Evolutionary conservation across 768 basidiomycete genomes (phyloP), one percentile per base, ranked within the genome.

Genomic region (Gyrodon lividus): DNA sequence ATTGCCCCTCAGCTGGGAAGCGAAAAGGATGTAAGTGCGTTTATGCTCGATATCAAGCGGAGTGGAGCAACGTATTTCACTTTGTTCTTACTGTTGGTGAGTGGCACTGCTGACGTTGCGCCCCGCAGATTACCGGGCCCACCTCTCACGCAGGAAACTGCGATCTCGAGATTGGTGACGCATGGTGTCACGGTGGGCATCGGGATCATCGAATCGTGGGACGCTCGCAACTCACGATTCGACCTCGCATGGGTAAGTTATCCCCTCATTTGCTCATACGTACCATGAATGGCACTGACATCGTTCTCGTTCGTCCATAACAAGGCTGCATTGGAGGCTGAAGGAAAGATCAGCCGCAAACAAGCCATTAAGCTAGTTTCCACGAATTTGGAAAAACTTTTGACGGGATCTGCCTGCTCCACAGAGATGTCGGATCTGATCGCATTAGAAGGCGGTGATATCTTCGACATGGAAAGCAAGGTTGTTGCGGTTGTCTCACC

Each of bases 191-290:
- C 79, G 2, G 81, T 89, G 24, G 87, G 79, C 5, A 61, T 89
- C 40, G 85, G 84, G 12, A 72, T 82, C 41, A 68, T 74, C 44
- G 79, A 81, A 51, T 77, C 77, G 24, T 89, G 83, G 84, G 73
- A 76, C 34, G 83, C 85, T 2, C 78, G 87, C 20, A 89, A 86
- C 64, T 73, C 85, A 16, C 78, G 85, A 13, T 89, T 90, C 61
- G 89, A 93, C 54, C 67, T 84, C 26, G 86, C 80, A 17, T 92
- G 91, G 90, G 86, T 84, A 57, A 58, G 82, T 70, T 10, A 42
- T 10, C 52, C 8, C 61, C 56, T 57, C 47, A 63, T 74, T 43
- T 68, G 74, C 35, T 50, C 20, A n/a, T 33, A 41, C 46, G 60
- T 35, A 54, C 58, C 3, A 51, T 57, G 31, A 30, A 16, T 26